Evolutionary conservation across 2,329 filamentous ascomycete species (phyloP), one percentile per base, ranked within the genome.

Genomic region (Dactylonectria estremocensis): DNA sequence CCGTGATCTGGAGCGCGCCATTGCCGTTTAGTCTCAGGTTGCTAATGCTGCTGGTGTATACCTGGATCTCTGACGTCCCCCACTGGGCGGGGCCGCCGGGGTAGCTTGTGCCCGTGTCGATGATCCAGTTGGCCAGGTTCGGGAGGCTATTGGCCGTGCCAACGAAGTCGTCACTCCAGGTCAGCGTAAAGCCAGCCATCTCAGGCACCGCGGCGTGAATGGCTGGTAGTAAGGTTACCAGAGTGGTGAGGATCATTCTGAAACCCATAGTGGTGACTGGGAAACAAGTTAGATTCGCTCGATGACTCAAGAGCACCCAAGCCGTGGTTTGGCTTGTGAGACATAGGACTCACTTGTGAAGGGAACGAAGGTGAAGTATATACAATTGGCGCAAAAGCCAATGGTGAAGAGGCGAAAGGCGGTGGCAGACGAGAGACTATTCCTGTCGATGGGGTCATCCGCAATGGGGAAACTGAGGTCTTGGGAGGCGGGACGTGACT

Each of bases 11-110:
- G 11, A 87, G 80, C 6, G 78, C 80, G 13, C 79, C n/a, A 46
- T 70, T 33, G 8, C 72, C 66, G 13, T 81, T 82, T 67, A 85
- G 77, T 63, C 73, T 77, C 49, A 86, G 70, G 75, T 87, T 87
- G 48, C 73, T 64, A 13, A 70, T 37, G 37, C 77, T 76, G 52
- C 73, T 71, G 22, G 84, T 86, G 76, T 87, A 87, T 1, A 77
- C 80, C 73, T 87, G 77, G 18, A 83, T 77, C 73, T 87, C 85
- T 64, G 81, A 80, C 4, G 85, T 88, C 55, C 86, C 85, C 85
- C 85, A 87, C 67, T 83, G 78, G 8, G 75, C 60, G 0, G 84
- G 76, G 1, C 85, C 85, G n/a, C 82, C 82, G 1, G 83, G 78
- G 68, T 87, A 88, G 10, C 72, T 69, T 0, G 83, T 86, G 55